Conservation (phyloP, 176 grass and related monocot genomes). For the Ananas comosus region DNA sequence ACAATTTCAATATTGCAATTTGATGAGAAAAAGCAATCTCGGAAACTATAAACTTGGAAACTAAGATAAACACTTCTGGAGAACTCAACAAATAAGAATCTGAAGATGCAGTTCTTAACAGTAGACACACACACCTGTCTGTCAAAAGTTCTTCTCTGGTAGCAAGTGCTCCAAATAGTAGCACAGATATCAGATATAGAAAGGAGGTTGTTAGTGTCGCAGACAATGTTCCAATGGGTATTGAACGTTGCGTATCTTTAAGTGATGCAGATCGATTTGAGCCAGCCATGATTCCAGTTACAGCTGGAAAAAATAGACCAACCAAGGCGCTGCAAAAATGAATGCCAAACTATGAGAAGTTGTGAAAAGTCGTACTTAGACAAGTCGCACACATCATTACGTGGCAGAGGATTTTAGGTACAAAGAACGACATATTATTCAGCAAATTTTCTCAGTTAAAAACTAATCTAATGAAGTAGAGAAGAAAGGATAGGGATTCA, state of each 20-base stretch:
- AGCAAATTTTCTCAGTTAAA: background rate
- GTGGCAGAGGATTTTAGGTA: background rate
- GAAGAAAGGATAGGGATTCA: background rate
- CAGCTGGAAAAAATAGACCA: constrained; percentile 93
- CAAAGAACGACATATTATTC: background rate
- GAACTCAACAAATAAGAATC: background rate
- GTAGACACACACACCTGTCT: constrained; percentile 49
- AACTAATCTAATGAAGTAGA: background rate
- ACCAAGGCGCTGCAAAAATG: constrained; percentile 78
- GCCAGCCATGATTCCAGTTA: constrained; percentile 98
- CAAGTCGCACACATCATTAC: background rate
- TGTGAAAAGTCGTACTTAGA: background rate
- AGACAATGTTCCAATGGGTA: constrained; percentile 83
- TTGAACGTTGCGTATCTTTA: constrained; percentile 96
- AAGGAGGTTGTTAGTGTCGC: constrained; percentile 77
- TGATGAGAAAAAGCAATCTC: background rate
- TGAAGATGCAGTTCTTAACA: background rate
- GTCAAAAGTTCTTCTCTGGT: constrained; percentile 93
- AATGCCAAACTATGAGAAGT: constrained; percentile 22
- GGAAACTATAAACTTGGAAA: background rate
- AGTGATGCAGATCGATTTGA: constrained; percentile 92
- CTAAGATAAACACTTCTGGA: background rate
- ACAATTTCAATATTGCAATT: background rate
- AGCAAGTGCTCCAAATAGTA: constrained; percentile 86
- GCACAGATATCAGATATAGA: constrained; percentile 76